Evolutionary conservation across 805 yeast species (phyloP), one percentile per base, ranked within the genome.

Genomic region (Pichia manshurica): DNA sequence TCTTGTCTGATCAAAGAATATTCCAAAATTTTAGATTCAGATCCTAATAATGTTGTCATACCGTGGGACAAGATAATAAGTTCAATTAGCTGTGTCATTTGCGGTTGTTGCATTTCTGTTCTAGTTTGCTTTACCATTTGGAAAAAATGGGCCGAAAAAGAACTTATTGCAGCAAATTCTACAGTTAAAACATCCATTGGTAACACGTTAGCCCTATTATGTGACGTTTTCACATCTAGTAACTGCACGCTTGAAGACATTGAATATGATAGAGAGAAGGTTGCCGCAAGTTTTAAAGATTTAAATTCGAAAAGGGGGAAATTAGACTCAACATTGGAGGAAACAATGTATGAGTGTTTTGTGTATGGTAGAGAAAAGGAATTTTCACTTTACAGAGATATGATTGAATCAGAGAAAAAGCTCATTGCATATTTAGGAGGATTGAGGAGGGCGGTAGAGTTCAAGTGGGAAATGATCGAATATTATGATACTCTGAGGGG

Each of bases 1-100:
- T 75, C 88, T 0, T 81, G 86, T 49, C 73, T 87, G 48, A 78
- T 85, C 15, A 82, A 83, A 58, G 95, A 87, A 56, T 50, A 41
- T n/a, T 50, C 53, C 13, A 44, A 90, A 88, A 13, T 77, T 82
- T 39, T 67, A 74, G 42, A 82, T 81, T 56, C 71, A 77, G 17
- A 42, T 29, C 16, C 42, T 9, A 39, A 39, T 20, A 35, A 37
- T 22, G 79, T 82, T 15, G 61, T 61, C 7, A 37, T 37, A 5
- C 86, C 90, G 0, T 60, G 79, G 50, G 63, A 64, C 25, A 73
- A 81, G 55, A 67, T 86, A 23, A 48, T 66, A 25, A 75, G 82
- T 23, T 74, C 81, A 13, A 74, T 82, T 35, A 57, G 64, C 39
- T 81, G 86, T 50, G 87, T 83, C 10, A 59, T 69, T 13, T 61